A percentile compares a stretch with the other conserved stretches of the same genome.
These are phyloP conservation scores for Lyophyllum shimeji DNA, from an alignment of 768 basidiomycete species.

Conservation along the genomic window DNA sequence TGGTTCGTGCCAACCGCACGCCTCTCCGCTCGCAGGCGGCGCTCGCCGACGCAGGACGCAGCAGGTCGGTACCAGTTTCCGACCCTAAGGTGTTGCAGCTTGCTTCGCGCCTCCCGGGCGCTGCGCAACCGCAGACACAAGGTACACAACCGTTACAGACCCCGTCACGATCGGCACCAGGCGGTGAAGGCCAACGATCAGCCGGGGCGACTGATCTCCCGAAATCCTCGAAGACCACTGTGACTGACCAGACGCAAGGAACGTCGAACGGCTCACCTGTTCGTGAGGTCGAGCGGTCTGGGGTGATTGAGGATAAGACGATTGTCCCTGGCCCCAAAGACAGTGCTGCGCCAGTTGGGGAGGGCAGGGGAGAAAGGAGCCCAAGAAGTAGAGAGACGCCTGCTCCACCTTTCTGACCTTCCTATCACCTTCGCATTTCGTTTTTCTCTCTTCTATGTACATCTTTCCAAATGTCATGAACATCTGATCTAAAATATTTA, in stretches of 20 bases:
- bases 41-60: background rate
- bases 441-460: no score
- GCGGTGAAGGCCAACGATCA: background rate
- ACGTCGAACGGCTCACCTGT: background rate
- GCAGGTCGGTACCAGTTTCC: no score
- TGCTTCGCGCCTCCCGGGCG: no score
- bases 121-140: background rate
- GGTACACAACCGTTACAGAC: background rate
- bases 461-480: no score
- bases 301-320: background rate
- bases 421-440: no score
- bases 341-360: no score
- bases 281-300: background rate
- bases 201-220: background rate
- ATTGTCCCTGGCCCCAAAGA: no score
- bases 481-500: no score
- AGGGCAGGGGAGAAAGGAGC: no score
- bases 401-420: no score
- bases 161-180: background rate
- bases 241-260: background rate
- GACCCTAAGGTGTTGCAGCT: no score
- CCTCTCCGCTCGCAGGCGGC: conserved; percentile 7
- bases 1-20: background rate
- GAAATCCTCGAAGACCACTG: background rate
- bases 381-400: no score